phyloP scores from a whole-genome alignment of 257 asterid species.

The Solanum chilense region DNA sequence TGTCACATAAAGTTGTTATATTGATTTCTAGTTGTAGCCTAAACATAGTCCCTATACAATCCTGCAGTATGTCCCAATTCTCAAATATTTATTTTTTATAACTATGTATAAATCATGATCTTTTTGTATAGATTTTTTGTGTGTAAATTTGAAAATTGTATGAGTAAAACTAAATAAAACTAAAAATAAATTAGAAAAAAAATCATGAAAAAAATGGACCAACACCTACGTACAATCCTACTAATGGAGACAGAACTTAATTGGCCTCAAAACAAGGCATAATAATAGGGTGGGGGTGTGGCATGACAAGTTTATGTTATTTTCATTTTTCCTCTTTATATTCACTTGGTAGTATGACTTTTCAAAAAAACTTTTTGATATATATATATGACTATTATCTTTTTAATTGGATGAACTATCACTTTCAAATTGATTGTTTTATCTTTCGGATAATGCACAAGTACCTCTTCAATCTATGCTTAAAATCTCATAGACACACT shows the following conservation, averaged over 20 bases:
- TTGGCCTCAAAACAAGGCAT: background rate
- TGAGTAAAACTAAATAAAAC: background rate
- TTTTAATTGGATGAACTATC: background rate
- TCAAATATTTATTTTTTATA: background rate
- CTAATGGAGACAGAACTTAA: too few species aligned
- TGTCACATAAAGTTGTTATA: background rate
- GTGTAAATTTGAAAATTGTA: background rate
- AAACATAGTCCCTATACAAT: background rate
- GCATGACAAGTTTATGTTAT: background rate
- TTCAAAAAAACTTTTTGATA: too few species aligned
- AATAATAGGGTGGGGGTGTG: background rate
- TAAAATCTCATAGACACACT: too few species aligned
- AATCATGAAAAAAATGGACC: background rate
- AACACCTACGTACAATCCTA: background rate
- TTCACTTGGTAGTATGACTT: background rate
- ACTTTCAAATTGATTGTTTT: too few species aligned
- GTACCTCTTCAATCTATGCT: too few species aligned
- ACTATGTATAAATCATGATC: too few species aligned
- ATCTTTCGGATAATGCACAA: too few species aligned
- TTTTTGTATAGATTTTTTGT: too few species aligned
- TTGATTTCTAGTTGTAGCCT: background rate
- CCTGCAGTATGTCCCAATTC: background rate
- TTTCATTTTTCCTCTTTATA: background rate
- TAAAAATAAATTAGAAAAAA: too few species aligned
- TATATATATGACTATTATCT: too few species aligned